Percentiles rank a stretch among this genome's conserved stretches.
Evolutionary conservation across 2,329 filamentous ascomycete genomes (phyloP).

Genomic region (Xylaria sp.): DNA sequence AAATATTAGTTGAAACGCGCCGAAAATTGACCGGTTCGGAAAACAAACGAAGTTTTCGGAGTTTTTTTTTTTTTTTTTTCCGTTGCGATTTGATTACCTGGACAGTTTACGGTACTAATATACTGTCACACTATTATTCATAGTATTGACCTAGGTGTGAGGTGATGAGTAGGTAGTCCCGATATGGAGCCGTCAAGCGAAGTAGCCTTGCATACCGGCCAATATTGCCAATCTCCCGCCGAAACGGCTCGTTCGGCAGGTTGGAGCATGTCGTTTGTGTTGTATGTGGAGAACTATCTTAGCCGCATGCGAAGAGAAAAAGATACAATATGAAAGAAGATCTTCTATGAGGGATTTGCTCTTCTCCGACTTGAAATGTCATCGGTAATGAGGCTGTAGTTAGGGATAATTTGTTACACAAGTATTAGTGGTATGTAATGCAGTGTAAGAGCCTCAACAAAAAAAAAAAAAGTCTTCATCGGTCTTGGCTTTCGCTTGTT

Average conservation of each 20-base stretch:
- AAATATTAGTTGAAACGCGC: constrained; percentile 5
- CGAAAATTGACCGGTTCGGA: constrained; percentile 12
- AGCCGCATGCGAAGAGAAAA: no score
- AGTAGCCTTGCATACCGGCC: constrained; percentile 4
- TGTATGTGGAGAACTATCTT: background rate
- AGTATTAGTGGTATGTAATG: constrained; percentile 4
- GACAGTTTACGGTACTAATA: background rate
- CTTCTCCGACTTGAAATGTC: background rate
- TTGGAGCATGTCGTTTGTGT: background rate
- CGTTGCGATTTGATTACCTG: background rate
- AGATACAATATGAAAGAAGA: background rate
- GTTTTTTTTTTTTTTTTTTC: background rate
- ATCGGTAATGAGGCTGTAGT: constrained; percentile 9
- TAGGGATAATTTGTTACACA: constrained; percentile 14
- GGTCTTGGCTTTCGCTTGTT: constrained; percentile 3
- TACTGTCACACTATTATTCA: background rate
- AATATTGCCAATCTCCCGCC: constrained; percentile 15
- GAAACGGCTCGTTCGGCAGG: constrained; percentile 13
- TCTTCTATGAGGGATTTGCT: background rate
- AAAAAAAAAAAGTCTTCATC: constrained; percentile 4
- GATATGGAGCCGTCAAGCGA: constrained; percentile 8
- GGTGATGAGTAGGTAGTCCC: background rate
- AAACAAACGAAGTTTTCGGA: background rate
- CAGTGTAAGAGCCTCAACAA: constrained; percentile 33
- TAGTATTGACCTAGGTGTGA: no score